These are phyloP conservation scores for Annulohypoxylon moriforme DNA, from an alignment of 495 filamentous ascomycete species.

Conservation along the genomic window DNA sequence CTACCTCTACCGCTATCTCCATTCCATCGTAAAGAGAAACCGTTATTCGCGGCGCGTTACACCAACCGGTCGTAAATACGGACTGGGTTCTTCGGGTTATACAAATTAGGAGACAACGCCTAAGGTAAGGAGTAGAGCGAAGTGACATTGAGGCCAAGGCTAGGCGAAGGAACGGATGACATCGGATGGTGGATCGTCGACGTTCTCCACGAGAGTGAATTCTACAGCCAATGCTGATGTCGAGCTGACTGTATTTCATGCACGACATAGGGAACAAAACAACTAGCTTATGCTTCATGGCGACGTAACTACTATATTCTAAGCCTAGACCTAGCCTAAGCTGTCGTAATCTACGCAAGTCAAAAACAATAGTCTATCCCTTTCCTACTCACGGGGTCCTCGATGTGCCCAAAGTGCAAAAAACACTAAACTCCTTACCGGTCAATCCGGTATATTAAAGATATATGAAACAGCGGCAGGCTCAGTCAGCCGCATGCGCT, in stretches of 20 bases:
- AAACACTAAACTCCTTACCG: neutral
- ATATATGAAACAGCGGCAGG: conserved; percentile 29
- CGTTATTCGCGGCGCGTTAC: conserved; percentile 22
- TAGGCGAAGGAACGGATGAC: conserved; percentile 3
- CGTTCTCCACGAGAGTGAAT: neutral
- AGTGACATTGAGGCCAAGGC: neutral
- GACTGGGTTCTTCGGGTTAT: conserved; percentile 15
- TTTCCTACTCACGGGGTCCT: neutral
- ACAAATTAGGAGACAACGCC: neutral
- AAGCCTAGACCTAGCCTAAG: neutral
- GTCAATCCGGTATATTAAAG: conserved; percentile 30
- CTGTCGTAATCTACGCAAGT: neutral
- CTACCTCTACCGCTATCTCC: neutral
- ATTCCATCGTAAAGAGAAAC: neutral
- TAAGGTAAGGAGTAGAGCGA: neutral
- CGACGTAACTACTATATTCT: neutral
- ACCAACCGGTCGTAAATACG: neutral
- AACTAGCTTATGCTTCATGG: neutral
- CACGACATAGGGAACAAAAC: neutral
- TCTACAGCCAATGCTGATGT: neutral
- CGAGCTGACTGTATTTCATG: conserved; percentile 33
- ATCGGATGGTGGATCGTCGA: conserved; percentile 2
- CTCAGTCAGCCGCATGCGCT: conserved; percentile 35
- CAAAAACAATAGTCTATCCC: neutral
- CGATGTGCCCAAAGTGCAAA: neutral